Evolutionary conservation across 164 flowering plant genomes (phyloP).

Genomic region (Liquidambar formosana): DNA sequence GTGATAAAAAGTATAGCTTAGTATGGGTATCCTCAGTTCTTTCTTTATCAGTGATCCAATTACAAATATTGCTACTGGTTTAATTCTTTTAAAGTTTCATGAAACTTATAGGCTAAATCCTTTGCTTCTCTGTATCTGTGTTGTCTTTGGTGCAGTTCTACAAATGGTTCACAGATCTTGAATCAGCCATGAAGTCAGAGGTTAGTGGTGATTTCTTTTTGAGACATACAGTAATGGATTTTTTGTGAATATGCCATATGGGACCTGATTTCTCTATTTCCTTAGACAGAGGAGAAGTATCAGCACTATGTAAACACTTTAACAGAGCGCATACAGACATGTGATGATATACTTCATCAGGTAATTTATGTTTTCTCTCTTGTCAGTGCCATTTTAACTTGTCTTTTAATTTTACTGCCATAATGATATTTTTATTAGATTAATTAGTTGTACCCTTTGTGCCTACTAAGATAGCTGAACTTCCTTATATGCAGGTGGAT

Average conservation of each 20-base stretch:
- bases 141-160: slow-evolving; percentile 65
- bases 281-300: slow-evolving; percentile 94
- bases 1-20: background rate
- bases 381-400: background rate
- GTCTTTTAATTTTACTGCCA: background rate
- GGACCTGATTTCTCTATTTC: slow-evolving; percentile 24
- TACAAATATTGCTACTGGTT: background rate
- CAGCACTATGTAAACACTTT: slow-evolving; percentile 82
- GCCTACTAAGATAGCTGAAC: slow-evolving; percentile 8
- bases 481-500: slow-evolving; percentile 72
- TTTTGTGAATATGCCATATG: slow-evolving; percentile 8
- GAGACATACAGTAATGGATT: background rate
- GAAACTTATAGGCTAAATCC: background rate
- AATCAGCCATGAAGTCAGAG: slow-evolving; percentile 96
- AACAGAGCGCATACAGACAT: slow-evolving; percentile 82
- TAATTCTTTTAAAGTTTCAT: background rate
- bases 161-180: slow-evolving; percentile 96
- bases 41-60: slow-evolving; percentile 2
- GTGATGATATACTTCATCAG: slow-evolving; percentile 83
- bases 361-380: slow-evolving; percentile 25
- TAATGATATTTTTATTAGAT: background rate
- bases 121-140: background rate
- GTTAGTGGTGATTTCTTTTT: slow-evolving; percentile 39
- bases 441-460: background rate
- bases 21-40: too few species aligned